Evolutionary conservation across 164 flowering plant genomes (phyloP).

Genomic region (Aristolochia fimbriata): DNA sequence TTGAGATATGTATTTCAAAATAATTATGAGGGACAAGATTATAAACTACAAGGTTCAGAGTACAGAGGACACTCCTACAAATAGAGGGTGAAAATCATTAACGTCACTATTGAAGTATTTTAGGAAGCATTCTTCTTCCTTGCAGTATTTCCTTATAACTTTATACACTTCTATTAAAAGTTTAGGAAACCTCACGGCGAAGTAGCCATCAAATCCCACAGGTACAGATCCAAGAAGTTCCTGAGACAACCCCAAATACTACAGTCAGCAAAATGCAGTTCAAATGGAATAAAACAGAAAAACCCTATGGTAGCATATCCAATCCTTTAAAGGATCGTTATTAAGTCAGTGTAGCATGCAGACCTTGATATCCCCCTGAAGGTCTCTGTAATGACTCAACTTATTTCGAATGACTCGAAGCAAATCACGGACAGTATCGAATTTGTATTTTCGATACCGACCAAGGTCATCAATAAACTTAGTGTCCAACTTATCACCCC

Average conservation of each 20-base stretch:
- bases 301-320: too few relatives aligned
- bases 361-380: conserved; percentile 55
- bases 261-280: not conserved
- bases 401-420: conserved; percentile 68
- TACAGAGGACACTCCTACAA: too few relatives aligned
- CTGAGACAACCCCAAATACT: conserved; percentile 21
- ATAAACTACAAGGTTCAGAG: too few relatives aligned
- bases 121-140: conserved; percentile 31
- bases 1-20: too few relatives aligned
- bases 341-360: conserved; percentile 3
- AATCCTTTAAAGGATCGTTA: not conserved
- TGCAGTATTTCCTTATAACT: conserved; percentile 39
- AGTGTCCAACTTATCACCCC: conserved; percentile 68
- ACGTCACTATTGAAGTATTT: too few relatives aligned
- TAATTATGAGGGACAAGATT: too few relatives aligned
- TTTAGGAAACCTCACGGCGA: conserved; percentile 61
- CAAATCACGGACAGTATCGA: conserved; percentile 54
- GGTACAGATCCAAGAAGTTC: conserved; percentile 68
- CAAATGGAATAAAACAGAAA: not conserved
- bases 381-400: conserved; percentile 60
- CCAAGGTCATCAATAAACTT: conserved; percentile 50
- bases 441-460: conserved; percentile 60
- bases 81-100: too few relatives aligned
- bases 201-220: conserved; percentile 69
- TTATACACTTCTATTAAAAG: conserved; percentile 77